Evolutionary conservation across 177 flowering plant genomes (phyloP), one percentile per base, ranked within the genome.

Genomic region (Vitis hybrid): DNA sequence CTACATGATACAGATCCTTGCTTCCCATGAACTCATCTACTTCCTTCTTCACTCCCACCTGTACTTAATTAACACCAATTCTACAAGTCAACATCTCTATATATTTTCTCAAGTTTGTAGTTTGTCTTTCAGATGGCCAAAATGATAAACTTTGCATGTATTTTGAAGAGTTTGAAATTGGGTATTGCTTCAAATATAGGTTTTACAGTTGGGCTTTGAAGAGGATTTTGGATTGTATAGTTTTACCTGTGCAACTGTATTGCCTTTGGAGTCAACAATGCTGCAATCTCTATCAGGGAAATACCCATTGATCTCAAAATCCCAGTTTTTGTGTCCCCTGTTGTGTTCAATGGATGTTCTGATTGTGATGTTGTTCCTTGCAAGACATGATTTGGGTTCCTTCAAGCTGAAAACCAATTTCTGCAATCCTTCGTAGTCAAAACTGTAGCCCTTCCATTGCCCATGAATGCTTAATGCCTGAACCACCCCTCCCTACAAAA

Each of bases 1-100:
- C 68, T 1, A 95, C 95, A 72, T 84, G 77, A 75, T 95, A 93
- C 3, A 91, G 19, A 76, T 95, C 97, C 68, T 86, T 89, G 78
- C 86, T 84, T 59, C 51, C 51, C 77, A 65, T 75, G 74, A 79
- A 52, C 51, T 78, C 72, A 10, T 70, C 72, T 15, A 68, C 61
- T 51, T 87, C 89, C 70, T 86, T 74, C 63, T 58, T 69, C 52
- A 76, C 67, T 2, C 82, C 86, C 69, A 93, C 80, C 93, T 93
- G 84, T 69, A 69, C 20, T 68, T 26, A 33, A 55, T 66, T 12
- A 9, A 7, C 4, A 59, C n/a, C n/a, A 51, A 55, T 19, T 64
- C 2, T 8, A 64, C 50, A 11, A 8, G 51, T 71, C 49, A 45
- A 29, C 8, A 11, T 53, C 3, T 70, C 18, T 55, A 20, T 29